Conservation (phyloP, 768 basidiomycete species). For the Leccinum broughii region DNA sequence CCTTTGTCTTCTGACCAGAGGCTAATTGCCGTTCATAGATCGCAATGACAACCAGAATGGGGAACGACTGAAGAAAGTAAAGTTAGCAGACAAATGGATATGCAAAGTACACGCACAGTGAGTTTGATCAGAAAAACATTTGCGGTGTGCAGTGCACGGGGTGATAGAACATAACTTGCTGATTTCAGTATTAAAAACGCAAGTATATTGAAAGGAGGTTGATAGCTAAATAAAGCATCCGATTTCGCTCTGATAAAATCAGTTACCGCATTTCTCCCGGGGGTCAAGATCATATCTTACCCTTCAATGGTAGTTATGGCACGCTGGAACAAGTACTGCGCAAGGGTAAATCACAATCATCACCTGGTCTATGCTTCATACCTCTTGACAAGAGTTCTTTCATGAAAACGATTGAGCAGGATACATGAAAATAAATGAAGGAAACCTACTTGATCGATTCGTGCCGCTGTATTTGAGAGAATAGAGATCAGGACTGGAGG, state of each 20-base stretch:
- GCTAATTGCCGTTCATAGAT: constrained; percentile 76
- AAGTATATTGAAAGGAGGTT: constrained; percentile 84
- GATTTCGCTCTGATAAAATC: constrained; percentile 66
- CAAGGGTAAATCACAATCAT: constrained; percentile 17
- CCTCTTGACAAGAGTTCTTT: constrained; percentile 64
- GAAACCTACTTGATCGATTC: constrained; percentile 58
- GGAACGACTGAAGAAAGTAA: constrained; percentile 55
- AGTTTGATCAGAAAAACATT: constrained; percentile 87
- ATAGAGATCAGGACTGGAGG: constrained; percentile 74
- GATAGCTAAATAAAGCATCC: constrained; percentile 89
- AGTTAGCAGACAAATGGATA: neutral
- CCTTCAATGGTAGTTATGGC: constrained; percentile 88
- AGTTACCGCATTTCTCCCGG: constrained; percentile 5
- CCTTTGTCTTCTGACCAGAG: constrained; percentile 49
- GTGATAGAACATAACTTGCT: constrained; percentile 69
- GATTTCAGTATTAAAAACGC: constrained; percentile 83
- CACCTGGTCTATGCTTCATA: constrained; percentile 18
- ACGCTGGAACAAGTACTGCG: constrained; percentile 82
- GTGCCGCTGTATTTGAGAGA: constrained; percentile 85
- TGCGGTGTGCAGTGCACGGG: constrained; percentile 74
- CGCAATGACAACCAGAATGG: constrained; percentile 72
- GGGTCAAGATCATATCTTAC: constrained; percentile 35
- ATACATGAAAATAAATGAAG: neutral
- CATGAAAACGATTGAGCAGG: neutral
- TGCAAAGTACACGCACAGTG: constrained; percentile 50